A percentile compares a stretch with the other conserved stretches of the same genome.
Evolutionary conservation across 1,284 basidiomycete genomes (phyloP).

Genomic region (Leccinum solheimii): DNA sequence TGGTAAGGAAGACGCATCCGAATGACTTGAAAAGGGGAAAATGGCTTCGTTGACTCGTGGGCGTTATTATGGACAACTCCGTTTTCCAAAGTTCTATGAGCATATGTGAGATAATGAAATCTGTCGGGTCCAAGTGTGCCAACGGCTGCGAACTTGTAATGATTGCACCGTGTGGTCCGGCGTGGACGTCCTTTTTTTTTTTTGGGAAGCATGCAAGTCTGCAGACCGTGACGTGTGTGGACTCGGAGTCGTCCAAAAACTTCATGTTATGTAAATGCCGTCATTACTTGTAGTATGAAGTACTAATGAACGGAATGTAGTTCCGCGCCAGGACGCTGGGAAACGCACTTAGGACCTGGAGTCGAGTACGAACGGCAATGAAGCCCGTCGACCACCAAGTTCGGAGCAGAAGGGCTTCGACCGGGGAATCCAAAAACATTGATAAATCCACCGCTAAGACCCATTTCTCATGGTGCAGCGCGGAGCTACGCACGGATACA

Average conservation of each 20-base stretch:
- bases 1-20: neutral
- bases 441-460: conserved; percentile 1
- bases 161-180: neutral
- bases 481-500: conserved; percentile 20
- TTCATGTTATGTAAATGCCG: neutral
- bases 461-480: conserved; percentile 22
- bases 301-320: conserved; percentile 2
- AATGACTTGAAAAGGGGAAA: conserved; percentile 3
- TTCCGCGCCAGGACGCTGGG: conserved; percentile 5
- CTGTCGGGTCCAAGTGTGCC: conserved; percentile 22
- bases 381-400: neutral
- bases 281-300: too few relatives aligned
- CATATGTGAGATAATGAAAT: conserved; percentile 21
- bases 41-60: conserved; percentile 17
- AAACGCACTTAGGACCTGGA: conserved; percentile 6
- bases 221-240: neutral
- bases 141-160: conserved; percentile 19
- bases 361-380: neutral
- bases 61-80: neutral
- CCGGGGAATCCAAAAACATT: neutral
- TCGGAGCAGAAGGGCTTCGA: neutral
- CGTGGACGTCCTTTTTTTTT: neutral
- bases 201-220: neutral
- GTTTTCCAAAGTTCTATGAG: neutral
- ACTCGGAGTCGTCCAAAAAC: neutral